phyloP scores from a whole-genome alignment of 495 filamentous ascomycete genomes.

The Tricharina praecox region DNA sequence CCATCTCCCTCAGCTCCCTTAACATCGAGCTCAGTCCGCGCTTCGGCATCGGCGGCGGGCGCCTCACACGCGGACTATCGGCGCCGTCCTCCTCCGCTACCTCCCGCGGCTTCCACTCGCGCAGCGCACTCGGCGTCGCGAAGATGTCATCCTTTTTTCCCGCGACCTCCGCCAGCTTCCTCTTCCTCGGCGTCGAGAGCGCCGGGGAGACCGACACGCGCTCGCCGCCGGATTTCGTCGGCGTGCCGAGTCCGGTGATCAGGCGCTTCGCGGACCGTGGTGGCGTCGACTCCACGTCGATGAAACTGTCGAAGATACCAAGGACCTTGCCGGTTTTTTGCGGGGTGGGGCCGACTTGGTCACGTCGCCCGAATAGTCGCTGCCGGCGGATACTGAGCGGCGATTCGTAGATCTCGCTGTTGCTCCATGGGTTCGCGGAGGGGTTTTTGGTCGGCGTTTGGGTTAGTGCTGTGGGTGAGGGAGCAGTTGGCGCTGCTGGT shows the following conservation, averaged over 20 bases:
- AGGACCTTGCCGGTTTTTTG: slow-evolving; percentile 75
- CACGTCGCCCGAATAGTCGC: slow-evolving; percentile 22
- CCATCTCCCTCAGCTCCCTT: slow-evolving; percentile 56
- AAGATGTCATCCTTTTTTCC: slow-evolving; percentile 24
- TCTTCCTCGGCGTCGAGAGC: slow-evolving; percentile 21
- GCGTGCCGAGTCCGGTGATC: slow-evolving; percentile 24
- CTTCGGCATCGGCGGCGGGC: slow-evolving; percentile 47
- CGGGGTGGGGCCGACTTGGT: slow-evolving; percentile 65
- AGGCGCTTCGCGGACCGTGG: slow-evolving; percentile 27
- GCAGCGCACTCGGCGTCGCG: slow-evolving; percentile 60
- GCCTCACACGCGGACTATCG: slow-evolving; percentile 29
- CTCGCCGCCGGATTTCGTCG: slow-evolving; percentile 23
- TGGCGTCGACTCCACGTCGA: slow-evolving; percentile 36
- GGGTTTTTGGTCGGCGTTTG: neutral
- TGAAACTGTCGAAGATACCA: slow-evolving; percentile 78
- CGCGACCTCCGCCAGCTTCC: slow-evolving; percentile 11
- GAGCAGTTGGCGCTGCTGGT: too few relatives aligned
- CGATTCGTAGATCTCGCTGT: slow-evolving; percentile 24
- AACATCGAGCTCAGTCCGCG: slow-evolving; percentile 66
- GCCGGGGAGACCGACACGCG: slow-evolving; percentile 11
- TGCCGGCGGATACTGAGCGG: slow-evolving; percentile 23
- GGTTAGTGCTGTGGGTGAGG: neutral
- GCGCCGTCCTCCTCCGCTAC: slow-evolving; percentile 5
- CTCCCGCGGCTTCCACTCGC: slow-evolving; percentile 20
- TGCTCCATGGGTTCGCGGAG: too few relatives aligned